A percentile compares a stretch with the other conserved stretches of the same genome.
Conservation (phyloP, 192 early-diverging fungal genomes). For the Piromyces sp. region DNA sequence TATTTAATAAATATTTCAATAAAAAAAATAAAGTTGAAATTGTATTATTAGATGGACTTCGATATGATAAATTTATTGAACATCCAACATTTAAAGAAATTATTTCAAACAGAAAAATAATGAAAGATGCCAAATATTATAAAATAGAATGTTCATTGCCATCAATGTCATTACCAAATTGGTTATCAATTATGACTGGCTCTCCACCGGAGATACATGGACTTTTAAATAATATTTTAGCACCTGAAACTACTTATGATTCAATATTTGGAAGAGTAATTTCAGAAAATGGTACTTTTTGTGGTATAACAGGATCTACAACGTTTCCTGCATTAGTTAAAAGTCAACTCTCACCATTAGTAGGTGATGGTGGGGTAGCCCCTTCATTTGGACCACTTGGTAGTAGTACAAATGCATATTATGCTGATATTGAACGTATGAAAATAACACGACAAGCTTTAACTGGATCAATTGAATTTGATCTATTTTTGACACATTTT, state of each 20-base stretch:
- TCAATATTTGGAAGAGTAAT: background rate
- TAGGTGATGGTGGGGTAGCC: background rate
- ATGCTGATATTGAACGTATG: background rate
- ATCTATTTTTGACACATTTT: background rate
- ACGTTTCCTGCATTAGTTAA: background rate
- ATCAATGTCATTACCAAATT: background rate
- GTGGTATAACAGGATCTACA: background rate
- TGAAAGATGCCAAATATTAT: background rate
- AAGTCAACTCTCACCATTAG: background rate
- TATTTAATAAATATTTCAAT: background rate
- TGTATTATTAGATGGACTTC: background rate
- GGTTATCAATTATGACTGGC: background rate
- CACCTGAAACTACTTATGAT: background rate
- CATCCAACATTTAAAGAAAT: background rate
- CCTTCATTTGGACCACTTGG: background rate
- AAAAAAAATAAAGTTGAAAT: background rate
- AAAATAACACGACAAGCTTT: background rate
- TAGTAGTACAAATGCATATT: background rate
- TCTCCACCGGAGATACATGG: background rate
- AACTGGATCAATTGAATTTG: background rate
- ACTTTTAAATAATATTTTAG: background rate
- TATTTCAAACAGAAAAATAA: background rate
- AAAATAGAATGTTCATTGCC: background rate
- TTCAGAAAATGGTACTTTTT: background rate
- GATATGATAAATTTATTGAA: background rate